Evolutionary conservation across 495 filamentous ascomycete species (phyloP).

Genomic region (Aspergillus saccharolyticus): DNA sequence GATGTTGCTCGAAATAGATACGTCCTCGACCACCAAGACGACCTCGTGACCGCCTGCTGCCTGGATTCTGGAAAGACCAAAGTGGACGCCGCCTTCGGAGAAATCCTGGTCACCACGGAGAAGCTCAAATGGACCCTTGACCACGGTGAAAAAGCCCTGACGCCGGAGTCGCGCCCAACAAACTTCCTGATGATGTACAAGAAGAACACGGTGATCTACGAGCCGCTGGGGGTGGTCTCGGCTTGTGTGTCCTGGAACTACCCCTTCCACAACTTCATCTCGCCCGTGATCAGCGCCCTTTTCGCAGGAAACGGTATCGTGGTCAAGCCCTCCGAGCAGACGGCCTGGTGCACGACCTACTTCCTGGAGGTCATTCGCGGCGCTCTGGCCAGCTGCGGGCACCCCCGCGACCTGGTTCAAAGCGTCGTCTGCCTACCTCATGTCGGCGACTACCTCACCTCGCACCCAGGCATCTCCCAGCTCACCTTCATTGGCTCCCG

Average conservation of each 20-base stretch:
- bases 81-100: slow-evolving; percentile 87
- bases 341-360: slow-evolving; percentile 81
- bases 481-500: slow-evolving; percentile 97
- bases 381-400: slow-evolving; percentile 76
- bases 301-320: slow-evolving; percentile 92
- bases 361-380: slow-evolving; percentile 72
- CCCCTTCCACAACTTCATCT: slow-evolving; percentile 91
- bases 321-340: slow-evolving; percentile 89
- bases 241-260: slow-evolving; percentile 97
- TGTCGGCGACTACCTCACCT: slow-evolving; percentile 76
- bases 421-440: slow-evolving; percentile 81
- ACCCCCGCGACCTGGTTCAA: slow-evolving; percentile 80
- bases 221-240: slow-evolving; percentile 87
- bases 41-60: slow-evolving; percentile 79
- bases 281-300: slow-evolving; percentile 81
- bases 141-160: slow-evolving; percentile 81
- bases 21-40: slow-evolving; percentile 84
- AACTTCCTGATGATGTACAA: slow-evolving; percentile 96
- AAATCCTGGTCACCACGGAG: slow-evolving; percentile 89
- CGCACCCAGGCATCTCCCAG: slow-evolving; percentile 77
- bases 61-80: slow-evolving; percentile 97
- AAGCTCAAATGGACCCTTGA: slow-evolving; percentile 92
- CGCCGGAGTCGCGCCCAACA: slow-evolving; percentile 63
- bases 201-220: slow-evolving; percentile 82
- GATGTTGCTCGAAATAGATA: slow-evolving; percentile 37